Evolutionary conservation across 768 basidiomycete species (phyloP).

Genomic region (Solioccasus polychromus): DNA sequence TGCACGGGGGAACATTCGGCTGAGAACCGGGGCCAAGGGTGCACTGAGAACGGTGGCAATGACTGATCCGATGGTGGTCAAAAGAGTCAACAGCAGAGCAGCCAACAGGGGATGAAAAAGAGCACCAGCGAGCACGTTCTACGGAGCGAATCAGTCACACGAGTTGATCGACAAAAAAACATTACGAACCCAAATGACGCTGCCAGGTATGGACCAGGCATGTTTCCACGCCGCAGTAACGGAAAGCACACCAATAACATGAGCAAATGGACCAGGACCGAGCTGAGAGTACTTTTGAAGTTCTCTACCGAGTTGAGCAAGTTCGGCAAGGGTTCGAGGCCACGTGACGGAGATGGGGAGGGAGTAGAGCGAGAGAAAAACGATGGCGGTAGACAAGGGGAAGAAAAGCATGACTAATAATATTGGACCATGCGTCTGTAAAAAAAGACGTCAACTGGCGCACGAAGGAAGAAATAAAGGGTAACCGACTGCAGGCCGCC

Average conservation of each 20-base stretch:
- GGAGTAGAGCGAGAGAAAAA: constrained; percentile 45
- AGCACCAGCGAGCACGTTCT: constrained; percentile 91
- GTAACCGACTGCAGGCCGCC: constrained; percentile 35
- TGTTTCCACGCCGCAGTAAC: constrained; percentile 93
- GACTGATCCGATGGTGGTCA: constrained; percentile 85
- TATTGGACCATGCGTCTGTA: constrained; percentile 59
- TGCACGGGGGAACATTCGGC: constrained; percentile 78
- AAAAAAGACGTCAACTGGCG: constrained; percentile 8
- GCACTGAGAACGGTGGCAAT: constrained; percentile 77
- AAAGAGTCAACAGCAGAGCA: constrained; percentile 73
- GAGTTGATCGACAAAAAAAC: background rate
- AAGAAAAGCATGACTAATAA: constrained; percentile 69
- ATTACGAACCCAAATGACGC: constrained; percentile 77
- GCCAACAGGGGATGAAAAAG: constrained; percentile 82
- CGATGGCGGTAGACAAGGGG: constrained; percentile 60
- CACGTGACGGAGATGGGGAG: constrained; percentile 72
- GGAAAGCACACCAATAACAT: constrained; percentile 80
- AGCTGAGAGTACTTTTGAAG: constrained; percentile 77
- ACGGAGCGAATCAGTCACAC: constrained; percentile 17
- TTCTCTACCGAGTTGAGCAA: constrained; percentile 71
- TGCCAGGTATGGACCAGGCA: constrained; percentile 95
- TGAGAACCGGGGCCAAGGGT: constrained; percentile 82
- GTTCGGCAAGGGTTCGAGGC: constrained; percentile 73
- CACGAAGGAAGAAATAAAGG: background rate
- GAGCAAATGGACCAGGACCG: constrained; percentile 58